phyloP scores from a whole-genome alignment of 129 eudicot genomes.

The Arctium minus region DNA sequence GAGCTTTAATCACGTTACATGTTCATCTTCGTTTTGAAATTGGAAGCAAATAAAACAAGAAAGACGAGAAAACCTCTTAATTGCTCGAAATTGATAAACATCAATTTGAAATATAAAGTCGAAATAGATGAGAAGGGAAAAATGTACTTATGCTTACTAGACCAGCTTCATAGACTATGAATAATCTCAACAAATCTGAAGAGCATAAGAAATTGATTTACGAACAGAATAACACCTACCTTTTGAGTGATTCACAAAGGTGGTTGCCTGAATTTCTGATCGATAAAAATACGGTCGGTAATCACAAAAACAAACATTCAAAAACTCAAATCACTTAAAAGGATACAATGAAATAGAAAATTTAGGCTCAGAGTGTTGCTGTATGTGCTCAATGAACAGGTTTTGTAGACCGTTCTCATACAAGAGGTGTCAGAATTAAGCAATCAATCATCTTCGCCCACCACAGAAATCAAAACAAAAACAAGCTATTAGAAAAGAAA shows the following conservation, averaged over 20 bases:
- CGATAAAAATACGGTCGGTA: not conserved
- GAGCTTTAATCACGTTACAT: too few relatives aligned
- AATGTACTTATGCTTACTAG: conserved; percentile 33
- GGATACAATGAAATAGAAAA: not conserved
- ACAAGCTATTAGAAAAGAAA: not conserved
- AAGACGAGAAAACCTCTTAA: too few relatives aligned
- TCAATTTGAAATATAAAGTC: not conserved
- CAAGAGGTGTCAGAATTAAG: conserved; percentile 38
- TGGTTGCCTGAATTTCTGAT: conserved; percentile 34
- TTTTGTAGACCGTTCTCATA: conserved; percentile 24
- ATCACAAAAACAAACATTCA: not conserved
- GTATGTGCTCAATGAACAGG: conserved; percentile 25
- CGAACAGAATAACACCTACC: conserved; percentile 38
- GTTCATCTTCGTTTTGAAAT: too few relatives aligned
- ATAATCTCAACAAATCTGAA: conserved; percentile 40
- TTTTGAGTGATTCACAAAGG: not conserved
- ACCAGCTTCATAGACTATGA: conserved; percentile 20
- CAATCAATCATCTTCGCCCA: conserved; percentile 14
- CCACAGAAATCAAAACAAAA: not conserved
- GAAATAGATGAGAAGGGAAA: not conserved
- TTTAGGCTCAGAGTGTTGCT: conserved; percentile 24
- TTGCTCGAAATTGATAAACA: not conserved
- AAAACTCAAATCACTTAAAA: not conserved
- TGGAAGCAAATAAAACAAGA: too few relatives aligned
- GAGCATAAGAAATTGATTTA: conserved; percentile 28